Conservation (phyloP, 1,284 basidiomycete species). For the Ustilago hordei region DNA sequence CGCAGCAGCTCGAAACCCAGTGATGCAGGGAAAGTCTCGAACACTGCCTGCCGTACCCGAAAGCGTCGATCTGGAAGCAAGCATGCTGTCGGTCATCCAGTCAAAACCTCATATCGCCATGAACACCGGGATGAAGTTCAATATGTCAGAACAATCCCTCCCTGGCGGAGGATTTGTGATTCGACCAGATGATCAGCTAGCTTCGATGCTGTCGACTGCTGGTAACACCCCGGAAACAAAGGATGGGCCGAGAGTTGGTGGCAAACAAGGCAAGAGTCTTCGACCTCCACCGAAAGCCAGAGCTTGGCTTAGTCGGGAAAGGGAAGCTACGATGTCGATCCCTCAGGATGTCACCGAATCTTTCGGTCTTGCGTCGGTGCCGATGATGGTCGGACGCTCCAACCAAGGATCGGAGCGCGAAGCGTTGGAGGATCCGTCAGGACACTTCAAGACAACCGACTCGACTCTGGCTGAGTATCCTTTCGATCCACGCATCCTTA, state of each 20-base stretch:
- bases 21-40: conserved; percentile 29
- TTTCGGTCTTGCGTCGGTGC: conserved; percentile 28
- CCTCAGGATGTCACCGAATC: conserved; percentile 48
- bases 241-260: conserved; percentile 8
- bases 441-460: conserved; percentile 10
- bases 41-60: conserved; percentile 61
- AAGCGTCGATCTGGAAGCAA: conserved; percentile 52
- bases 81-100: conserved; percentile 20
- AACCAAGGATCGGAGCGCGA: conserved; percentile 9
- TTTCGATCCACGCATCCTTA: conserved; percentile 21
- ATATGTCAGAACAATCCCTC: conserved; percentile 23
- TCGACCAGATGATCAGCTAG: conserved; percentile 28
- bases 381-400: conserved; percentile 19
- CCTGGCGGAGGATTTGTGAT: conserved; percentile 35
- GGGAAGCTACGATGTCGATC: conserved; percentile 41
- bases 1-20: neutral
- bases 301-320: conserved; percentile 14
- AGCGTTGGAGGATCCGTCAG: conserved; percentile 1
- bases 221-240: conserved; percentile 21
- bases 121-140: conserved; percentile 34
- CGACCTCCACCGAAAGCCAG: conserved; percentile 8
- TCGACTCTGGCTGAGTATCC: conserved; percentile 29
- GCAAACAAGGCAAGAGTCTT: neutral
- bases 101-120: conserved; percentile 18
- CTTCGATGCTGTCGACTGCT: conserved; percentile 22